Evolutionary conservation across 129 eudicot species (phyloP), one percentile per base, ranked within the genome.

Genomic region (Saposhnikovia divaricata): DNA sequence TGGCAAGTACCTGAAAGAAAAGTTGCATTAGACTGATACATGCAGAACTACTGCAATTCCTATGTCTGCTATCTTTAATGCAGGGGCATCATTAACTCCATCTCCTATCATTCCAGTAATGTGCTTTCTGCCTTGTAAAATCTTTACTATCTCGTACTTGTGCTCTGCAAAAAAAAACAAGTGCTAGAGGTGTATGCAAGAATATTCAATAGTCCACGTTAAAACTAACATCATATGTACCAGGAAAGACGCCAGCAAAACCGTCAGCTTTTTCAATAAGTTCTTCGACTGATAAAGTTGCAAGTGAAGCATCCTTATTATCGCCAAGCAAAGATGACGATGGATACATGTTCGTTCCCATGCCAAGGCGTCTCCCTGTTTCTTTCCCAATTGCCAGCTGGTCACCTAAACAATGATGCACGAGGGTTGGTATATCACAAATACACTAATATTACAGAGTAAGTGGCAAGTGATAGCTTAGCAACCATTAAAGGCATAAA

Each of bases 61-160:
- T 6, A 92, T 92, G 59, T 90, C 97, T 1, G 97, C 97, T 81
- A 88, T 92, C 87, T 92, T 90, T 71, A 92, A 68, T 79, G 97
- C 97, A 27, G 97, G 97, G 39, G 97, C 97, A 86, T 92, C 97
- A 70, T 92, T 92, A 65, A 91, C 97, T 80, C 97, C 95, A 78
- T 92, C 97, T 47, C 97, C 97, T 6, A 95, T 92, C 95, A 90
- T 92, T 63, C 94, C 95, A 65, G 88, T 87, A 19, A 89, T 92
- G 65, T 89, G 97, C 82, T n/a, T n/a, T n/a, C n/a, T n/a, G n/a
- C n/a, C n/a, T n/a, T n/a, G n/a, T n/a, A n/a, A n/a, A n/a, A n/a
- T n/a, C n/a, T n/a, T n/a, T n/a, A n/a, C n/a, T n/a, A n/a, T n/a
- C n/a, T n/a, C n/a, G n/a, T n/a, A n/a, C n/a, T n/a, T n/a, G n/a